Conservation (phyloP, 495 filamentous ascomycete genomes). For the Aspergillus mulundensis region DNA sequence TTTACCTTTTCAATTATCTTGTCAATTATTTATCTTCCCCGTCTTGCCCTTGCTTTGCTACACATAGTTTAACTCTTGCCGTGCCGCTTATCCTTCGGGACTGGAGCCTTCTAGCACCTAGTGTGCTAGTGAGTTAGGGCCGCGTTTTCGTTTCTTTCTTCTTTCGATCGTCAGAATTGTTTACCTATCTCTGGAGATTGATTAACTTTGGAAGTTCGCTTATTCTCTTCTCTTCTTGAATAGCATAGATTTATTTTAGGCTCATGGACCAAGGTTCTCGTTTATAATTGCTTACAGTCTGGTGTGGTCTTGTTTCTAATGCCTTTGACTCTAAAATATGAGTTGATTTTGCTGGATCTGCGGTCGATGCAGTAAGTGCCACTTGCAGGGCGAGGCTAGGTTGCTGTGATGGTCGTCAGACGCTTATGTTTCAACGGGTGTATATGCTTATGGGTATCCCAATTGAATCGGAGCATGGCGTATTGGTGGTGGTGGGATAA, state of each 20-base stretch:
- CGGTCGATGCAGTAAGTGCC: no score
- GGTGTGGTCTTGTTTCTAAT: neutral
- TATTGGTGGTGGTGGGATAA: no score
- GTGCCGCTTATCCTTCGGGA: neutral
- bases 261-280: neutral
- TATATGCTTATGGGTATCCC: no score
- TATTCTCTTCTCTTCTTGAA: neutral
- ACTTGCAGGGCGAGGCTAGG: no score
- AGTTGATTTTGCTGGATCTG: no score
- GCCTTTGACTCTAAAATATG: neutral
- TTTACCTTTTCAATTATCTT: neutral
- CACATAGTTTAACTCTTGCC: neutral
- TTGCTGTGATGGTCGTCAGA: no score
- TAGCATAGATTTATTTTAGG: neutral
- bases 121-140: neutral
- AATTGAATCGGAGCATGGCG: no score
- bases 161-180: neutral
- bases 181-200: neutral
- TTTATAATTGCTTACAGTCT: neutral
- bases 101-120: conserved; percentile 1
- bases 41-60: neutral
- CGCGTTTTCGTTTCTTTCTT: neutral
- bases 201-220: neutral
- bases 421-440: no score
- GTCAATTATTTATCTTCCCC: neutral